A percentile compares a stretch with the other conserved stretches of the same genome.
Conservation (phyloP, 2,329 filamentous ascomycete species). For the Alternaria ventricosa region DNA sequence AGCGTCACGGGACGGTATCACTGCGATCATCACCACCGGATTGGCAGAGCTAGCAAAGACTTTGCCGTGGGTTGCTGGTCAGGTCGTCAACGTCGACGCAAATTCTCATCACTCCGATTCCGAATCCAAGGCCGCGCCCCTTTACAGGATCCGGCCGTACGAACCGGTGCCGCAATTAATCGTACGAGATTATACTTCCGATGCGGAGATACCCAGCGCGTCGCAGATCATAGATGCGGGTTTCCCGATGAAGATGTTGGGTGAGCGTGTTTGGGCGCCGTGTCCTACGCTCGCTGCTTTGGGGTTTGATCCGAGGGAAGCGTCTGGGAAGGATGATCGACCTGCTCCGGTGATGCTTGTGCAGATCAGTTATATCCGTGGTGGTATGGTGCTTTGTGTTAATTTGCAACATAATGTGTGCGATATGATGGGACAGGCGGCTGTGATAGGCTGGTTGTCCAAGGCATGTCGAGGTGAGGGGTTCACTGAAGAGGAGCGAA, state of each 20-base stretch:
- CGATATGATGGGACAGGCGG: conserved; percentile 60
- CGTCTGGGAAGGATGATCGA: conserved; percentile 19
- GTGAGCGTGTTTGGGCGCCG: conserved; percentile 52
- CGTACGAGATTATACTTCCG: conserved; percentile 53
- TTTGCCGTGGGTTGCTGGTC: conserved; percentile 59
- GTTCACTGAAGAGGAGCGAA: conserved; percentile 56
- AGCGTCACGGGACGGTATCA: conserved; percentile 5
- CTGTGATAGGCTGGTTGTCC: conserved; percentile 56
- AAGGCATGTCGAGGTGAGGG: conserved; percentile 57
- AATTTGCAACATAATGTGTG: conserved; percentile 58
- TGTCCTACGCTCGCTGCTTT: conserved; percentile 50
- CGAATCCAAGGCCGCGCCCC: conserved; percentile 32
- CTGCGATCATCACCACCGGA: conserved; percentile 12
- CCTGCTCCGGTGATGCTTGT: conserved; percentile 53
- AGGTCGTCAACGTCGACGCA: conserved; percentile 35
- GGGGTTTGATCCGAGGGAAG: conserved; percentile 15
- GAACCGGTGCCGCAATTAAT: conserved; percentile 44
- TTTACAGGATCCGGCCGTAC: conserved; percentile 51
- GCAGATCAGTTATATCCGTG: conserved; percentile 58
- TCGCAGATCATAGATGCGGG: conserved; percentile 44
- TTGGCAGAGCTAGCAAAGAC: conserved; percentile 40
- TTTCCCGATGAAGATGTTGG: conserved; percentile 59
- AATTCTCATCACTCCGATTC: conserved; percentile 27
- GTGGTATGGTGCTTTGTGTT: conserved; percentile 59
- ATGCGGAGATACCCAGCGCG: conserved; percentile 49